phyloP scores from a whole-genome alignment of 2,329 filamentous ascomycete genomes.

The Emmonsiellopsis sp. region DNA sequence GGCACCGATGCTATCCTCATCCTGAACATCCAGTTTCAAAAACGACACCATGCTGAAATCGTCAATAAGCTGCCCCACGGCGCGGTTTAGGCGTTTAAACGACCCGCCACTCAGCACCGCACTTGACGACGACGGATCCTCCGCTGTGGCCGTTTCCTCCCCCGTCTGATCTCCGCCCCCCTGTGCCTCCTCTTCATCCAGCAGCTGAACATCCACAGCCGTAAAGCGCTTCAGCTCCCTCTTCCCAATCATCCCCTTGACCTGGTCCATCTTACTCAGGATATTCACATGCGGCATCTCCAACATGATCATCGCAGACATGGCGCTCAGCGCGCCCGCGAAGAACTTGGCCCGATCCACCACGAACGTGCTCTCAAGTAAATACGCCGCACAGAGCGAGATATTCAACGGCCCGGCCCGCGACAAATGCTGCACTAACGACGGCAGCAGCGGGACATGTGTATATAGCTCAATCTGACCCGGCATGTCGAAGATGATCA shows the following conservation, averaged over 20 bases:
- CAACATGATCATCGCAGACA: slow-evolving; percentile 98
- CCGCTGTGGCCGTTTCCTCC: slow-evolving; percentile 44
- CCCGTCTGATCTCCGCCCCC: slow-evolving; percentile 21
- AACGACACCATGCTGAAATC: slow-evolving; percentile 98
- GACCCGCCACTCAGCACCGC: slow-evolving; percentile 71
- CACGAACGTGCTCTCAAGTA: slow-evolving; percentile 92
- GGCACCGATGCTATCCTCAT: slow-evolving; percentile 80
- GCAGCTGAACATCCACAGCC: slow-evolving; percentile 70
- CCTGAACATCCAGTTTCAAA: slow-evolving; percentile 75
- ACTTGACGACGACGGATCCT: slow-evolving; percentile 56
- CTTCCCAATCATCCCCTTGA: slow-evolving; percentile 80
- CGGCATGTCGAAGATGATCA: slow-evolving; percentile 98
- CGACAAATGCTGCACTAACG: slow-evolving; percentile 71
- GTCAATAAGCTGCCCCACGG: slow-evolving; percentile 85
- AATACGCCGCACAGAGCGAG: slow-evolving; percentile 83
- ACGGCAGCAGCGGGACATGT: slow-evolving; percentile 84
- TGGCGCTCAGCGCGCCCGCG: slow-evolving; percentile 85
- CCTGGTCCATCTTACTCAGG: slow-evolving; percentile 93
- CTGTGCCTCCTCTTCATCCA: slow-evolving; percentile 69
- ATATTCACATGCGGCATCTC: slow-evolving; percentile 96
- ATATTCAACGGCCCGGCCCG: slow-evolving; percentile 75
- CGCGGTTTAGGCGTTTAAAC: slow-evolving; percentile 75
- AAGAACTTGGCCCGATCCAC: slow-evolving; percentile 97
- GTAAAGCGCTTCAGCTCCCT: slow-evolving; percentile 84
- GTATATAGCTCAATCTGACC: slow-evolving; percentile 98